These are phyloP conservation scores for Tricholoma saponaceum DNA, from an alignment of 768 basidiomycete genomes.

Conservation along the genomic window DNA sequence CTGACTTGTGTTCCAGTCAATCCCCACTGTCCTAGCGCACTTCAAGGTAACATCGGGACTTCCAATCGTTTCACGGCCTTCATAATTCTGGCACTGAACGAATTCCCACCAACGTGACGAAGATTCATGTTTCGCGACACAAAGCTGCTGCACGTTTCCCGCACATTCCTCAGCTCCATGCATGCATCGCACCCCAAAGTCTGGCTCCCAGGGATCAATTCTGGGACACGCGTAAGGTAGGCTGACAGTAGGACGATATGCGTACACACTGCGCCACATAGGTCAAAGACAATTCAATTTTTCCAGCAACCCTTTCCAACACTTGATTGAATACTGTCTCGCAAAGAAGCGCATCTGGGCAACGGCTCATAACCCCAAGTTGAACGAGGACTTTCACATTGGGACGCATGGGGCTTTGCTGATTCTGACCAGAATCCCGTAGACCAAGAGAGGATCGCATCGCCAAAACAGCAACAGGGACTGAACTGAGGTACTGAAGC, in stretches of 20 bases:
- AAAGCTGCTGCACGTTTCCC: conserved; percentile 88
- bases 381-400: conserved; percentile 43
- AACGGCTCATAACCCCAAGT: conserved; percentile 50
- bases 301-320: conserved; percentile 53
- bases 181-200: conserved; percentile 76
- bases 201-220: conserved; percentile 56
- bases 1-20: conserved; percentile 65
- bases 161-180: conserved; percentile 82
- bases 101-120: conserved; percentile 76
- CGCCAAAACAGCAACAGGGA: background rate
- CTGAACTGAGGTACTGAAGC: background rate
- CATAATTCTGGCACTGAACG: conserved; percentile 74
- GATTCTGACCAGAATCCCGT: background rate
- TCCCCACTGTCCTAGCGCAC: conserved; percentile 60
- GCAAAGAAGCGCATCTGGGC: conserved; percentile 82
- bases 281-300: conserved; percentile 63
- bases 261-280: conserved; percentile 71
- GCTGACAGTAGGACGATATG: conserved; percentile 9
- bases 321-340: conserved; percentile 76
- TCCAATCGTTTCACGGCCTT: conserved; percentile 62
- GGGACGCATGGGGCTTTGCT: background rate
- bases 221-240: conserved; percentile 30
- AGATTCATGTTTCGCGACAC: conserved; percentile 59
- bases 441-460: background rate
- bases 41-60: conserved; percentile 53